These are phyloP conservation scores for Platismatia glauca DNA, from an alignment of 495 filamentous ascomycete species.

Conservation along the genomic window DNA sequence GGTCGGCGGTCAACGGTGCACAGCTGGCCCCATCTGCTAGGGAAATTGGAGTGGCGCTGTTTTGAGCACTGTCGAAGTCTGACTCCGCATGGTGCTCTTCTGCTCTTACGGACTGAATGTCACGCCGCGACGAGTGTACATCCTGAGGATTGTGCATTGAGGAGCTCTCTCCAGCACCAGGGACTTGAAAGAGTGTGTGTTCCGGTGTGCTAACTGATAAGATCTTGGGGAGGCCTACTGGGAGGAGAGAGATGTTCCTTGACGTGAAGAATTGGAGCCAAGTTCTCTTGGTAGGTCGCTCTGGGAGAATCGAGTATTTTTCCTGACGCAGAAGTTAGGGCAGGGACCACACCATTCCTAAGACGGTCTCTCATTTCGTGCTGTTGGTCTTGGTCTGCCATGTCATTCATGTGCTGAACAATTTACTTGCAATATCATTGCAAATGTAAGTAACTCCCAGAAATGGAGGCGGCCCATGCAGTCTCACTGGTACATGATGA, in stretches of 20 bases:
- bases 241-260: background rate
- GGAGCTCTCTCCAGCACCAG: background rate
- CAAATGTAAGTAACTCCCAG: background rate
- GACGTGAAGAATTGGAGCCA: background rate
- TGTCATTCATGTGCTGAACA: background rate
- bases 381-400: background rate
- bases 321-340: background rate
- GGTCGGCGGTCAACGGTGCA: background rate
- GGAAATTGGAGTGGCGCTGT: background rate
- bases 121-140: background rate
- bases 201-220: background rate
- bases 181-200: background rate
- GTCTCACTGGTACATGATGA: too few species aligned
- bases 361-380: background rate
- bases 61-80: background rate
- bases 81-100: background rate
- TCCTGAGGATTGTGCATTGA: background rate
- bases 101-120: background rate
- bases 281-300: background rate
- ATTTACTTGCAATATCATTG: background rate
- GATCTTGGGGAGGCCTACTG: background rate
- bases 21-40: background rate
- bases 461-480: background rate
- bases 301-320: background rate
- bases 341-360: background rate